Percentiles rank a stretch among this genome's conserved stretches.
Conservation (phyloP, 1,139 yeast species). For the Nakaseomyces bracarensis region DNA sequence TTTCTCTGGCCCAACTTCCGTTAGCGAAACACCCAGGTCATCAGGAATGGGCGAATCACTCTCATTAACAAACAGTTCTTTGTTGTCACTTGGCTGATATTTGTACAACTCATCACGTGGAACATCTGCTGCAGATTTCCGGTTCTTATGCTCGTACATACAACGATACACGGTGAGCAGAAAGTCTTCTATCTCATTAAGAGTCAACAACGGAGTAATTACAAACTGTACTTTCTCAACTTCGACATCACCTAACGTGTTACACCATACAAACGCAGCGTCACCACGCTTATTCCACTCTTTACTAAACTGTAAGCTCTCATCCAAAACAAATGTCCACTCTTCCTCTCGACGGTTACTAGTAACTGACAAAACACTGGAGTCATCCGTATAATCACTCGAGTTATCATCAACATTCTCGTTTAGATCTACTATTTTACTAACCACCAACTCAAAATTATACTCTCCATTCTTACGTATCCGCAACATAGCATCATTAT, state of each 20-base stretch:
- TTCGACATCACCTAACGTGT: conserved; percentile 64
- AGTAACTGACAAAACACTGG: conserved; percentile 56
- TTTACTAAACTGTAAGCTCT: conserved; percentile 40
- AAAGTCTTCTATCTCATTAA: conserved; percentile 54
- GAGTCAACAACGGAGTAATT: conserved; percentile 53
- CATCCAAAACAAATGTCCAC: conserved; percentile 24
- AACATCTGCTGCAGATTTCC: conserved; percentile 43
- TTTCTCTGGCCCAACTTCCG: background rate
- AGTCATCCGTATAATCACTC: conserved; percentile 39
- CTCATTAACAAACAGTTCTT: conserved; percentile 3
- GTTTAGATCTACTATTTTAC: conserved; percentile 53
- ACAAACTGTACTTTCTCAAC: conserved; percentile 82
- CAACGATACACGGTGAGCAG: conserved; percentile 57
- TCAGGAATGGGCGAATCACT: background rate
- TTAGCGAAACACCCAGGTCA: background rate
- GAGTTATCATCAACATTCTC: conserved; percentile 45
- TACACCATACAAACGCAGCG: conserved; percentile 67
- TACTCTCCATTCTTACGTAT: conserved; percentile 58
- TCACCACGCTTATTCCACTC: conserved; percentile 38
- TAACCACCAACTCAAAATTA: conserved; percentile 64
- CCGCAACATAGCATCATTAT: conserved; percentile 68
- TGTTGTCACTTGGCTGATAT: background rate
- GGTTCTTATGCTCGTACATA: conserved; percentile 69
- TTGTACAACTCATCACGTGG: conserved; percentile 37
- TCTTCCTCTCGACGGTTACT: conserved; percentile 34